A percentile compares a stretch with the other conserved stretches of the same genome.
These are phyloP conservation scores for Scedosporium boydii DNA, from an alignment of 2,329 filamentous ascomycete genomes.

Conservation along the genomic window DNA sequence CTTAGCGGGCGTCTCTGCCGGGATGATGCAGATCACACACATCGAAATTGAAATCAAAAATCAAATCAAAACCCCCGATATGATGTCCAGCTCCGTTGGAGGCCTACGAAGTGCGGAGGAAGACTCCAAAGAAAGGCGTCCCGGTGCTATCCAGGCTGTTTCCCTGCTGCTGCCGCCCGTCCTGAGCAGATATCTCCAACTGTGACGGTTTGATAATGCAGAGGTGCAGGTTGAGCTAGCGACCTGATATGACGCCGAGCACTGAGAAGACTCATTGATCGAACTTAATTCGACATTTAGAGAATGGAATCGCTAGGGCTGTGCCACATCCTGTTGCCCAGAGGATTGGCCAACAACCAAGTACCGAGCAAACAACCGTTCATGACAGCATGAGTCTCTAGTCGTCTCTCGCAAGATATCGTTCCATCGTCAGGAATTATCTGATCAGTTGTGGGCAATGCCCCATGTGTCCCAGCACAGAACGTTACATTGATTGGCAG, in stretches of 20 bases:
- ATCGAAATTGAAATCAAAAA: not conserved
- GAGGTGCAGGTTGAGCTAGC: too few relatives aligned
- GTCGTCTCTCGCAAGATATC: not conserved
- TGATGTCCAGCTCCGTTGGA: not conserved
- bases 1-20: not conserved
- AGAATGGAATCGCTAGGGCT: too few relatives aligned
- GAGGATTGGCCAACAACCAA: too few relatives aligned
- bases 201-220: too few relatives aligned
- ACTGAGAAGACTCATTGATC: too few relatives aligned
- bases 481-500: not conserved
- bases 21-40: not conserved
- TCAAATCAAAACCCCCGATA: not conserved
- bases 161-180: not conserved
- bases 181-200: too few relatives aligned
- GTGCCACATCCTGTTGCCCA: too few relatives aligned
- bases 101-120: not conserved
- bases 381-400: not conserved
- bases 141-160: not conserved
- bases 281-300: too few relatives aligned
- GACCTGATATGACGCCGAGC: too few relatives aligned
- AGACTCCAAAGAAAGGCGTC: not conserved
- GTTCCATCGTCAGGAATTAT: not conserved
- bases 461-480: not conserved
- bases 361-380: not conserved
- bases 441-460: not conserved